Evolutionary conservation across 1,284 basidiomycete species (phyloP).

Genomic region (Caloboletus inedulis): DNA sequence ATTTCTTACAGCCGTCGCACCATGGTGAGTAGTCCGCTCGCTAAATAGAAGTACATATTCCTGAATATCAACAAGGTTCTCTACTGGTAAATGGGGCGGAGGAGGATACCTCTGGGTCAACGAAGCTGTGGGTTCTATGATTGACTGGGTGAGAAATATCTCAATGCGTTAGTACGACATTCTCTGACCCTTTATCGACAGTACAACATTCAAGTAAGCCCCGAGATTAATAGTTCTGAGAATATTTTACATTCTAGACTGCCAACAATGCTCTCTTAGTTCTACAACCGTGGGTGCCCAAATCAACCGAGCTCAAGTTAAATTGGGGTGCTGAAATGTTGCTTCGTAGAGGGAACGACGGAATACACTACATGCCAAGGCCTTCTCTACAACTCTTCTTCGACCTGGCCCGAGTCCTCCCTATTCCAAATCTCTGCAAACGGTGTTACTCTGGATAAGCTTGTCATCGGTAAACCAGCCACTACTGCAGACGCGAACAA

Average conservation of each 20-base stretch:
- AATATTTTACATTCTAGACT: neutral
- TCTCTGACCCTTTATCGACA: neutral
- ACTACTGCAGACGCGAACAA: neutral
- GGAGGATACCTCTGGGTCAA: neutral
- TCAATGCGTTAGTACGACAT: neutral
- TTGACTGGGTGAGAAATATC: neutral
- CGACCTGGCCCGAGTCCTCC: neutral
- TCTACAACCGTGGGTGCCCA: neutral
- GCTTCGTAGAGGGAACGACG: neutral
- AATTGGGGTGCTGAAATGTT: neutral
- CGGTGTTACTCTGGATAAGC: neutral
- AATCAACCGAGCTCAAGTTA: neutral
- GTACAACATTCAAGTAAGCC: conserved; percentile 1
- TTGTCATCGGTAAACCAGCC: neutral
- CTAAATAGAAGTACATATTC: neutral
- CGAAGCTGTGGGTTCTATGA: neutral
- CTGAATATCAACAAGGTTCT: neutral
- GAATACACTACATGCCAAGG: neutral
- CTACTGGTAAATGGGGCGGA: neutral
- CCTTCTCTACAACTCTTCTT: neutral
- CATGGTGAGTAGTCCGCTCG: neutral
- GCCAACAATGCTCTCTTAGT: neutral
- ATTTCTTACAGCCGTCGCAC: neutral
- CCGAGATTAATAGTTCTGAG: neutral
- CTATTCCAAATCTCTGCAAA: neutral